Evolutionary conservation across 225 moss, liverwort and hornwort species (phyloP), one percentile per base, ranked within the genome.

Genomic region (Lunularia cruciata): DNA sequence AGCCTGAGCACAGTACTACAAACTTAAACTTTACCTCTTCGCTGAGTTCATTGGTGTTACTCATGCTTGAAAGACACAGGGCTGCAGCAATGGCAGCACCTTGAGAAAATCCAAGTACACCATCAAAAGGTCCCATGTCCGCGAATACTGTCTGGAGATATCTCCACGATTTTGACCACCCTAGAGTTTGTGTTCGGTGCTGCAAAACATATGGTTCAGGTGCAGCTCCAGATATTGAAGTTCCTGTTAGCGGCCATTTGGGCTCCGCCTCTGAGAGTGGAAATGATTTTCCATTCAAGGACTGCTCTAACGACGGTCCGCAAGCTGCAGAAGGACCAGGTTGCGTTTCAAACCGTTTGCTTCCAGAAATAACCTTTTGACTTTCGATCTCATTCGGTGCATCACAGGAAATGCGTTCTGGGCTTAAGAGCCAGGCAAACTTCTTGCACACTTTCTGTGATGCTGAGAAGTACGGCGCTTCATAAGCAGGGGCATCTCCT

Each of bases 1-100:
- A 98, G n/a, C 96, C 96, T n/a, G 96, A 93, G 72, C 93, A 98
- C 47, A 92, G 31, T 40, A 98, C 84, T 6, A 80, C 89, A 74
- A 98, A 98, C 30, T 63, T 83, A 60, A 93, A 89, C 57, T 70
- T 68, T 22, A 90, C 74, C 63, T 4, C 15, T 0, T 48, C 58
- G 2, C 32, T 31, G n/a, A 47, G 45, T 45, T 57, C 3, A 12
- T 54, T 31, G n/a, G 59, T 54, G 14, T 51, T 28, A 47, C 36
- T 27, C 20, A 26, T 16, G 77, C 80, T 51, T 73, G 72, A 47
- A 18, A 63, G 60, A 78, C 89, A 86, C 5, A 98, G 83, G 6
- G 84, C 90, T 58, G 90, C 89, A 20, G 91, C 89, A 55, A 98
- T 67, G 8, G 91, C 84, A 42, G 96, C 96, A n/a, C 96, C 96